phyloP scores from a whole-genome alignment of 2,329 filamentous ascomycete genomes.

The Alternaria gaisen region DNA sequence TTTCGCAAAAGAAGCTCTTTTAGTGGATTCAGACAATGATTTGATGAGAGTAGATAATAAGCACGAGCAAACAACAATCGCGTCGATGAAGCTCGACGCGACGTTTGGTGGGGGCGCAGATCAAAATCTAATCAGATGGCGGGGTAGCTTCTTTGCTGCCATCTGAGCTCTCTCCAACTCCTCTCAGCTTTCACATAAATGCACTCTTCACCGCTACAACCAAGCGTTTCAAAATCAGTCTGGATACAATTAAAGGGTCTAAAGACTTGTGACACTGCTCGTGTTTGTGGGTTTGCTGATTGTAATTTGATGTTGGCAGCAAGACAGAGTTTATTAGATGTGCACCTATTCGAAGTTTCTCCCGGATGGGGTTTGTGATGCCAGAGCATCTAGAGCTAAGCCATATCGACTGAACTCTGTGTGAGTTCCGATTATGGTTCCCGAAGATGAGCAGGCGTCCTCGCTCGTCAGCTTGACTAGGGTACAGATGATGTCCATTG shows the following conservation, averaged over 20 bases:
- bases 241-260: too few relatives aligned
- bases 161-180: not conserved
- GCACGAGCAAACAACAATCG: not conserved
- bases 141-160: slow-evolving; percentile 5
- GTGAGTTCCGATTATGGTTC: not conserved
- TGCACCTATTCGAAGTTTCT: too few relatives aligned
- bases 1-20: not conserved
- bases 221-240: too few relatives aligned
- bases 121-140: slow-evolving; percentile 18
- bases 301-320: too few relatives aligned
- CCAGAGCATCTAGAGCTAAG: not conserved
- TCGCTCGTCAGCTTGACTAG: not conserved
- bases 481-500: not conserved
- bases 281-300: too few relatives aligned
- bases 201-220: too few relatives aligned
- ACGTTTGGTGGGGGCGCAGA: slow-evolving; percentile 5
- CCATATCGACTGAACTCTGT: not conserved
- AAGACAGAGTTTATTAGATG: too few relatives aligned
- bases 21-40: not conserved
- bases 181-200: not conserved
- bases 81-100: slow-evolving; percentile 3
- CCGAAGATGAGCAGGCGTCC: not conserved
- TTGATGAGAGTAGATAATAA: not conserved
- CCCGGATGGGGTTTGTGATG: not conserved
- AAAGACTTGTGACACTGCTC: too few relatives aligned